Percentiles rank a stretch among this genome's conserved stretches.
These are phyloP conservation scores for Davidsoniella australis DNA, from an alignment of 2,329 filamentous ascomycete genomes.

Conservation along the genomic window DNA sequence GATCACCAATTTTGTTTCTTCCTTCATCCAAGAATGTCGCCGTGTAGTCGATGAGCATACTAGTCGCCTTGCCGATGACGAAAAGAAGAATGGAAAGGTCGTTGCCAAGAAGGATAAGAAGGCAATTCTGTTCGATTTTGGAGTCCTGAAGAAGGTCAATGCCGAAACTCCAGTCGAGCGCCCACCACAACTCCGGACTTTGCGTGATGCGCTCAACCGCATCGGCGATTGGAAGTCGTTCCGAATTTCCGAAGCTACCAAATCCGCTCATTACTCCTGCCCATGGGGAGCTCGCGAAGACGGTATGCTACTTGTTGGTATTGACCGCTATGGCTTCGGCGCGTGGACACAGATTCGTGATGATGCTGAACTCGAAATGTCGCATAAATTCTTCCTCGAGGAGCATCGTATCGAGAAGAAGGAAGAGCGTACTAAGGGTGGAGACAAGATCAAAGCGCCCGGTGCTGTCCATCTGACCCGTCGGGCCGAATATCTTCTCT, in stretches of 20 bases:
- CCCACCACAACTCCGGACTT: slow-evolving; percentile 70
- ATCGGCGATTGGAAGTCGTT: slow-evolving; percentile 59
- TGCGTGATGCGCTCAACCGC: slow-evolving; percentile 56
- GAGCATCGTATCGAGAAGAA: slow-evolving; percentile 98
- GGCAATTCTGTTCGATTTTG: slow-evolving; percentile 87
- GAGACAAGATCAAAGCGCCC: slow-evolving; percentile 72
- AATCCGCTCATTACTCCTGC: slow-evolving; percentile 79
- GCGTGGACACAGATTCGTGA: slow-evolving; percentile 92
- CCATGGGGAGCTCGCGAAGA: slow-evolving; percentile 88
- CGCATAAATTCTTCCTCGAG: slow-evolving; percentile 87
- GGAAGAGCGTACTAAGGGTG: slow-evolving; percentile 66
- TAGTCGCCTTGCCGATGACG: slow-evolving; percentile 58
- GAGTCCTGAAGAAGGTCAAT: slow-evolving; percentile 85
- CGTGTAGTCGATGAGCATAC: slow-evolving; percentile 49
- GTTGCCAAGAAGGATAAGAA: slow-evolving; percentile 96
- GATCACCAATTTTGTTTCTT: slow-evolving; percentile 56
- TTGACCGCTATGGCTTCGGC: slow-evolving; percentile 84
- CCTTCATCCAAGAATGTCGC: slow-evolving; percentile 45
- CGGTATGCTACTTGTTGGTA: slow-evolving; percentile 90
- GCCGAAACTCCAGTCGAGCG: slow-evolving; percentile 89
- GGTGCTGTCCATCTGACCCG: slow-evolving; percentile 95
- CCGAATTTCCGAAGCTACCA: slow-evolving; percentile 78
- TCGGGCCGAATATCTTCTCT: slow-evolving; percentile 84
- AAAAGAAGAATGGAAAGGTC: slow-evolving; percentile 64
- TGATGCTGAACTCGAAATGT: slow-evolving; percentile 68